phyloP scores from a whole-genome alignment of 78 protist species.

The Diacronema lutheri region DNA sequence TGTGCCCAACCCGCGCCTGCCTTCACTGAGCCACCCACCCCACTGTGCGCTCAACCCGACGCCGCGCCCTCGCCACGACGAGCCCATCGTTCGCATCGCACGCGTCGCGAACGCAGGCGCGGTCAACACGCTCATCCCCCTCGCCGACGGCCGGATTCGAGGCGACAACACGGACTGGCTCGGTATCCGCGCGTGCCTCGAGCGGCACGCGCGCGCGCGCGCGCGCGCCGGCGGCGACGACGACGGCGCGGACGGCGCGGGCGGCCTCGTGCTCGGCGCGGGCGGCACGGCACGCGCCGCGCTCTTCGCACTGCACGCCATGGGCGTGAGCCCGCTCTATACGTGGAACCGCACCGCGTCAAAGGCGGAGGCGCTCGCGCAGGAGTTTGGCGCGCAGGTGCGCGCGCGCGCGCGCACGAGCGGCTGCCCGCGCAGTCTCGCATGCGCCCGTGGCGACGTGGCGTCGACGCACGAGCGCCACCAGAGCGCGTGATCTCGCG shows the following conservation, averaged over 20 bases:
- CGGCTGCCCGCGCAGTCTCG: no score
- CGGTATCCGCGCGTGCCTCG: constrained; percentile 16
- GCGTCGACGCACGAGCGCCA: no score
- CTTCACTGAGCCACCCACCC: no score
- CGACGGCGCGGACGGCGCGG: background rate
- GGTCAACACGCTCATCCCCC: constrained; percentile 54
- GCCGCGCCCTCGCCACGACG: no score
- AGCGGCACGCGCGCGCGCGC: background rate
- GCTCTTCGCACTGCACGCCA: constrained; percentile 43
- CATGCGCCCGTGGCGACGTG: no score
- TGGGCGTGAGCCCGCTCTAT: constrained; percentile 33
- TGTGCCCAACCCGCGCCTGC: no score
- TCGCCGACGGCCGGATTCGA: background rate
- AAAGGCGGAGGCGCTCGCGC: constrained; percentile 47
- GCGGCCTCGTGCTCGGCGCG: constrained; percentile 67
- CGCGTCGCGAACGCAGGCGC: constrained; percentile 39
- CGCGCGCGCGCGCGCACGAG: background rate
- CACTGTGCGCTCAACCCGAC: no score
- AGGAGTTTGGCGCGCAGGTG: constrained; percentile 7
- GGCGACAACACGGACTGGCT: constrained; percentile 74
- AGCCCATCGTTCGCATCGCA: no score
- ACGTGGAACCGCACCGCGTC: constrained; percentile 61
- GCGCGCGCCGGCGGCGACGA: background rate
- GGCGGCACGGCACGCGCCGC: constrained; percentile 83
- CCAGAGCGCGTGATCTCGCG: no score